These are phyloP conservation scores for Aspergillus baeticus DNA, from an alignment of 495 filamentous ascomycete species.

Conservation along the genomic window DNA sequence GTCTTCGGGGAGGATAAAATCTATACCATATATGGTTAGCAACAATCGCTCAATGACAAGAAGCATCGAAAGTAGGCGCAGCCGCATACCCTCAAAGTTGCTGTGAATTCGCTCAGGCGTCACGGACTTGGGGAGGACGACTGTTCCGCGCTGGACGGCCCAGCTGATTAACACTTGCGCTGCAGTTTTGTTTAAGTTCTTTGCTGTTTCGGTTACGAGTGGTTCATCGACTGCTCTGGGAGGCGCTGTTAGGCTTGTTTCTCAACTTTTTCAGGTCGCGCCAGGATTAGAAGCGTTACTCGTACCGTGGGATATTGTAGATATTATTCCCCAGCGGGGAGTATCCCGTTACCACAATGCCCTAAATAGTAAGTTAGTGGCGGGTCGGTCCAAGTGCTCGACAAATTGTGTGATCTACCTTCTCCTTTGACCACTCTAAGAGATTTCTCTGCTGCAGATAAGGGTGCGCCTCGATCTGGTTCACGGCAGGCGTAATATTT, in stretches of 20 bases:
- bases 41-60: not conserved
- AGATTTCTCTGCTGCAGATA: constrained; percentile 69
- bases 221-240: constrained; percentile 48
- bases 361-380: constrained; percentile 16
- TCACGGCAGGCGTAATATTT: constrained; percentile 59
- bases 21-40: constrained; percentile 15
- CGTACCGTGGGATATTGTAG: constrained; percentile 30
- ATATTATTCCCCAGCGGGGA: constrained; percentile 48
- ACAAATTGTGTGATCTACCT: not conserved
- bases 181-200: constrained; percentile 62
- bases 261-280: not conserved
- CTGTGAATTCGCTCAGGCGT: constrained; percentile 49
- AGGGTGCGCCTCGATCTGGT: constrained; percentile 79
- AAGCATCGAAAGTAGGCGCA: not conserved
- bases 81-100: constrained; percentile 38
- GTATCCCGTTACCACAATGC: constrained; percentile 43
- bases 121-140: constrained; percentile 55
- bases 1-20: constrained; percentile 38
- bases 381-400: not conserved
- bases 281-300: not conserved
- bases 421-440: constrained; percentile 30
- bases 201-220: constrained; percentile 49
- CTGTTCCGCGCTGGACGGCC: constrained; percentile 69
- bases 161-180: constrained; percentile 73
- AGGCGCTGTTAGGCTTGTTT: not conserved